Percentiles rank a stretch among this genome's conserved stretches.
These are phyloP conservation scores for Saturnispora sanitii DNA, from an alignment of 805 yeast species.

Conservation along the genomic window DNA sequence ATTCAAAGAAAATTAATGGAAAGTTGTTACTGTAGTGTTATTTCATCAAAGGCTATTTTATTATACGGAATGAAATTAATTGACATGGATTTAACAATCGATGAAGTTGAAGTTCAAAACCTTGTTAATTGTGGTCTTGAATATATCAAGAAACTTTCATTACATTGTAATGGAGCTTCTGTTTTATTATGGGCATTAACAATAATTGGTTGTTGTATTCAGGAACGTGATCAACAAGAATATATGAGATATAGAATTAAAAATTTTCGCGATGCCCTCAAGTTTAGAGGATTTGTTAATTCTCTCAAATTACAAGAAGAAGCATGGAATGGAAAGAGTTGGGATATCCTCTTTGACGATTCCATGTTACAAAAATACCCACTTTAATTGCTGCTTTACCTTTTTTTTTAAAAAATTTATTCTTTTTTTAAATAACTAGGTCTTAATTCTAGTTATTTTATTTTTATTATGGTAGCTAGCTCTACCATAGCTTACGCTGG, in stretches of 20 bases:
- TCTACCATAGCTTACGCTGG: too few relatives aligned
- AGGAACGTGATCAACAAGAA: conserved; percentile 10
- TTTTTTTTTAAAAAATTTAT: background rate
- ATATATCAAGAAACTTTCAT: conserved; percentile 9
- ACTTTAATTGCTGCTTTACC: background rate
- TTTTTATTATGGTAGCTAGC: too few relatives aligned
- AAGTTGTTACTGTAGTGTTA: conserved; percentile 15
- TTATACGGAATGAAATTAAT: conserved; percentile 13
- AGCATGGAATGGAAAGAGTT: conserved; percentile 14
- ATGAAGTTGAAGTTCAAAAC: conserved; percentile 9
- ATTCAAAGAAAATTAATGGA: conserved; percentile 16
- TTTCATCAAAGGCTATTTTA: conserved; percentile 12
- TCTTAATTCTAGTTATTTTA: too few relatives aligned
- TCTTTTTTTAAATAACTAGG: too few relatives aligned
- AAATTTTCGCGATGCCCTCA: conserved; percentile 10
- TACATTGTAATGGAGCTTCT: conserved; percentile 12
- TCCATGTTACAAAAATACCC: background rate
- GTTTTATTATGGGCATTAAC: conserved; percentile 16
- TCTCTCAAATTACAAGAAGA: conserved; percentile 8
- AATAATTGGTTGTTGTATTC: conserved; percentile 14
- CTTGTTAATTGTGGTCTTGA: conserved; percentile 9
- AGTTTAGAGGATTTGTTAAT: conserved; percentile 11
- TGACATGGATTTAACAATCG: conserved; percentile 5
- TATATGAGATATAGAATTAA: conserved; percentile 12
- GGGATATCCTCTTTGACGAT: conserved; percentile 7